These are phyloP conservation scores for Citrus unshiu DNA, from an alignment of 345 rosid species.

Conservation along the genomic window DNA sequence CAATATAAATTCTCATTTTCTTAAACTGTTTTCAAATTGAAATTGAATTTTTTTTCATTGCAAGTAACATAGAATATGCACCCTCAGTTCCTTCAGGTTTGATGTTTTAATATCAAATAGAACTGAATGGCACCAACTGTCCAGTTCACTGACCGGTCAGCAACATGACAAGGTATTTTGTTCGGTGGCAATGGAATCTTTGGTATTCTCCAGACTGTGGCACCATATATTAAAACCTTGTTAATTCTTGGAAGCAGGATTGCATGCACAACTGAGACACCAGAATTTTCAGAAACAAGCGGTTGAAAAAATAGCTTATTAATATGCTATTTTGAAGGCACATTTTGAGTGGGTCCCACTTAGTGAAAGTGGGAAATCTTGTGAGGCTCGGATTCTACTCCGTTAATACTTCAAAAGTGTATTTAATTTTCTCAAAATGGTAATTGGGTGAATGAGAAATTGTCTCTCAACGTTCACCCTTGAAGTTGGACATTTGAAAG, in stretches of 20 bases:
- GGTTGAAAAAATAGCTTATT: no score
- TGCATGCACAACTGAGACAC: conserved; percentile 83
- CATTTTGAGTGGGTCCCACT: no score
- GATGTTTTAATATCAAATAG: conserved; percentile 44
- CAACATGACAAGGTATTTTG: conserved; percentile 32
- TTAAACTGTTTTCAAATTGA: background rate
- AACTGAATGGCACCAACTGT: conserved; percentile 70
- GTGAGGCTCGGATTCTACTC: no score
- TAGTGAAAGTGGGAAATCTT: no score
- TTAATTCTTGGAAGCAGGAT: conserved; percentile 53
- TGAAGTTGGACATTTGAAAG: no score
- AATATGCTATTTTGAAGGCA: no score
- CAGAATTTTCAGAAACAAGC: conserved; percentile 32
- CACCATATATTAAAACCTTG: conserved; percentile 66
- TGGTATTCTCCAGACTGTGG: conserved; percentile 65
- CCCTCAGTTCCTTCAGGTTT: conserved; percentile 46
- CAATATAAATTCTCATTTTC: background rate
- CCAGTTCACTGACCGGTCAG: conserved; percentile 21
- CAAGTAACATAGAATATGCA: conserved; percentile 3
- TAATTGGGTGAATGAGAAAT: no score
- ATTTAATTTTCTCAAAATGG: no score
- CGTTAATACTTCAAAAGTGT: no score
- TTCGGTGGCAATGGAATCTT: conserved; percentile 22
- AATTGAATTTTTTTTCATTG: background rate
- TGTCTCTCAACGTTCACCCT: no score